These are phyloP conservation scores for Colletotrichum sp. DNA, from an alignment of 2,329 filamentous ascomycete species.

Conservation along the genomic window DNA sequence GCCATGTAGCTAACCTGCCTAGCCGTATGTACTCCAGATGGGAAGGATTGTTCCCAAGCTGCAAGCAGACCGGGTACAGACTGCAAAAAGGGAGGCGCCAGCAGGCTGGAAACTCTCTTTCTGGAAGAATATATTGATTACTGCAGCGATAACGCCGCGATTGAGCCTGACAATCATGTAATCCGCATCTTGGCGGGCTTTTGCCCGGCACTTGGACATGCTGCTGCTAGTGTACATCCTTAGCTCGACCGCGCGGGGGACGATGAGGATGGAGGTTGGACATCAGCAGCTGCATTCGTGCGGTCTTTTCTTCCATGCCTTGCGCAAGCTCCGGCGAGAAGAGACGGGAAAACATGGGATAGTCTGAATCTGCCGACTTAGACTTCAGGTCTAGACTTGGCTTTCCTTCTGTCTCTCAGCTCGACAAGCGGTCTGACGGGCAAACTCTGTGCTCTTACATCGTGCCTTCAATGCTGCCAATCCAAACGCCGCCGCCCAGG, in stretches of 20 bases:
- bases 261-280: neutral
- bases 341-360: neutral
- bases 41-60: neutral
- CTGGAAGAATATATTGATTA: neutral
- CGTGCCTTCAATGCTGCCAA: neutral
- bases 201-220: neutral
- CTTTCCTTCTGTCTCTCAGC: neutral
- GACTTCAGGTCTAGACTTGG: neutral
- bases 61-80: neutral
- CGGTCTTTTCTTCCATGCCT: neutral
- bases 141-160: neutral
- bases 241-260: neutral
- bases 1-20: neutral
- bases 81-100: neutral
- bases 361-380: neutral
- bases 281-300: neutral
- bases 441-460: neutral
- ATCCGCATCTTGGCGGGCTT: neutral
- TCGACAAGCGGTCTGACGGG: neutral
- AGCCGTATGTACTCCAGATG: neutral
- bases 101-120: neutral
- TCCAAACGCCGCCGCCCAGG: neutral
- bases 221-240: neutral
- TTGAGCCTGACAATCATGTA: neutral
- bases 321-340: neutral